A percentile compares a stretch with the other conserved stretches of the same genome.
phyloP scores from a whole-genome alignment of 2,329 filamentous ascomycete species.

The Neofusicoccum ribis region DNA sequence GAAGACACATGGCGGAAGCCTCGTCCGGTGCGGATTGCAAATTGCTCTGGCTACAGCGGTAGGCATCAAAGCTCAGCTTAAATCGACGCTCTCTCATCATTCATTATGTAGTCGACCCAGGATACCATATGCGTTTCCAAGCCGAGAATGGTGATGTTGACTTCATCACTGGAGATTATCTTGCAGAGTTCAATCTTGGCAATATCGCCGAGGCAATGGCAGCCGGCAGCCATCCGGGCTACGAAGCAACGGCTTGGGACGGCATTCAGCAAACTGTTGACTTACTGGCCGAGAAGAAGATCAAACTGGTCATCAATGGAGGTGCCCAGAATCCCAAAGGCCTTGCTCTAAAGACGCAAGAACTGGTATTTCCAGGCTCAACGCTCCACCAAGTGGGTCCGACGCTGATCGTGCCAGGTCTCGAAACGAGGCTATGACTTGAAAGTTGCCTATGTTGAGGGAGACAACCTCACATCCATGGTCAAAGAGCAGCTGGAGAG shows the following conservation, averaged over 20 bases:
- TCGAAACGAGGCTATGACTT: constrained; percentile 29
- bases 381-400: background rate
- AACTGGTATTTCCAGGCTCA: constrained; percentile 16
- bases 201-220: constrained; percentile 43
- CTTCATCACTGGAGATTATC: constrained; percentile 45
- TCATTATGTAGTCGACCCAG: constrained; percentile 35
- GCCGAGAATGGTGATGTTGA: constrained; percentile 39
- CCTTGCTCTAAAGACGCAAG: constrained; percentile 50
- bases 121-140: constrained; percentile 39
- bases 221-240: constrained; percentile 44
- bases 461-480: constrained; percentile 46
- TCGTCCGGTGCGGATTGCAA: constrained; percentile 39
- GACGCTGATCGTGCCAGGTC: background rate
- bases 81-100: too few relatives aligned
- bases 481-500: constrained; percentile 32
- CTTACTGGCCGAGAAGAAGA: constrained; percentile 49
- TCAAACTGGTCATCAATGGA: constrained; percentile 59
- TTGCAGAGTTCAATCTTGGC: constrained; percentile 49
- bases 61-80: too few relatives aligned
- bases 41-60: constrained; percentile 34
- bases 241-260: constrained; percentile 52
- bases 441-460: constrained; percentile 48
- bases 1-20: constrained; percentile 26
- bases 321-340: constrained; percentile 57
- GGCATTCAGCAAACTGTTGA: constrained; percentile 49